Percentiles rank a stretch among this genome's conserved stretches.
These are phyloP conservation scores for Neoboletus subvelutipes DNA, from an alignment of 768 basidiomycete species.

Conservation along the genomic window DNA sequence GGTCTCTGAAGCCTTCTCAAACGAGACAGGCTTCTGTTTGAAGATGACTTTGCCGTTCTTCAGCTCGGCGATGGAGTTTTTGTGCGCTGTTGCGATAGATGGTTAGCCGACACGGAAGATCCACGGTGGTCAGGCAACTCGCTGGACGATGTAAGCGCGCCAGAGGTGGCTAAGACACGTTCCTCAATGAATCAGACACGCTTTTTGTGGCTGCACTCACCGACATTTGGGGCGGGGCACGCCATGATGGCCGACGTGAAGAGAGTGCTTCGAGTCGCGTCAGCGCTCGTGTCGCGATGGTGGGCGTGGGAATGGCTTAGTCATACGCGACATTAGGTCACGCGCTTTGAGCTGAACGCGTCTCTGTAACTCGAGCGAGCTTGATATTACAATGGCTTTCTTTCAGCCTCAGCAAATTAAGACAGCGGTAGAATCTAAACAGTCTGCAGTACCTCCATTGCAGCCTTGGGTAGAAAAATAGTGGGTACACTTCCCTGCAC, in stretches of 20 bases:
- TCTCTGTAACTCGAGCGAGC: not conserved
- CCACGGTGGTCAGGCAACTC: constrained; percentile 1
- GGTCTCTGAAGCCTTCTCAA: constrained; percentile 80
- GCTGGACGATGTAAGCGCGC: constrained; percentile 16
- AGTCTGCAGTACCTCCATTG: constrained; percentile 51
- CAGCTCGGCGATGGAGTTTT: constrained; percentile 53
- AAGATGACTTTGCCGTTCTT: constrained; percentile 77
- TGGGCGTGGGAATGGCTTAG: constrained; percentile 31
- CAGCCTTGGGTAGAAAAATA: constrained; percentile 99
- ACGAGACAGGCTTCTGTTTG: constrained; percentile 70
- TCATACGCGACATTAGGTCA: constrained; percentile 42
- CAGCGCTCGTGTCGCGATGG: constrained; percentile 16
- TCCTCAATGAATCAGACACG: constrained; percentile 6
- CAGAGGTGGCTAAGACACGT: constrained; percentile 11
- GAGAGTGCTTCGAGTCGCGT: constrained; percentile 19
- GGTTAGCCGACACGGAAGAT: not conserved
- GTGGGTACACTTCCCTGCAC: constrained; percentile 43
- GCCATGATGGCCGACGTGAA: constrained; percentile 24
- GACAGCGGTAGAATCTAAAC: constrained; percentile 40
- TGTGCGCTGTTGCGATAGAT: constrained; percentile 37
- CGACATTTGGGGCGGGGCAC: constrained; percentile 7
- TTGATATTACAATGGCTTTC: constrained; percentile 55
- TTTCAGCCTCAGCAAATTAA: constrained; percentile 52
- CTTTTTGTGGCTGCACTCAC: constrained; percentile 15
- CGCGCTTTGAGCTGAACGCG: constrained; percentile 47